Evolutionary conservation across 2,329 filamentous ascomycete genomes (phyloP).

Genomic region (Talaromyces sp.): DNA sequence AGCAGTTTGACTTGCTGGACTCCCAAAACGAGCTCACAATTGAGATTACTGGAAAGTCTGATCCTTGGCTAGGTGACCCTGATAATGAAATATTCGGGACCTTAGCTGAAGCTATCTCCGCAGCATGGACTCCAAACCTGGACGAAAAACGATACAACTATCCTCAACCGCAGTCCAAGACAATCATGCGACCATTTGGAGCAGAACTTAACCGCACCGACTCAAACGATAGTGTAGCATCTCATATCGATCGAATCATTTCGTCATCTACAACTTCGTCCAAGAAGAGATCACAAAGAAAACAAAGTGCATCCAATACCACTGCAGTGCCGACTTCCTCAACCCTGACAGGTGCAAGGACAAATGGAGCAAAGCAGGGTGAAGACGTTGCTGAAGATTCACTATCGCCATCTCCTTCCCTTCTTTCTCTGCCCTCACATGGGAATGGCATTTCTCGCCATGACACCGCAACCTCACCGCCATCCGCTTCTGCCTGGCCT

Average conservation of each 20-base stretch:
- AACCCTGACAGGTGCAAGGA: slow-evolving; percentile 30
- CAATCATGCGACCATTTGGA: slow-evolving; percentile 20
- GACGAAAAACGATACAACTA: slow-evolving; percentile 35
- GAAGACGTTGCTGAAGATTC: slow-evolving; percentile 6
- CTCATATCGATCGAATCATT: slow-evolving; percentile 39
- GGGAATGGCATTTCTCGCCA: background rate
- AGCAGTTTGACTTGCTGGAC: slow-evolving; percentile 69
- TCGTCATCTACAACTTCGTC: slow-evolving; percentile 38
- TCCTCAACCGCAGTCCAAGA: slow-evolving; percentile 26
- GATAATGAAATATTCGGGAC: slow-evolving; percentile 88
- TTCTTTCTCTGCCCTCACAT: slow-evolving; percentile 1
- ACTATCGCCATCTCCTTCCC: slow-evolving; percentile 11
- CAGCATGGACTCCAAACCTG: slow-evolving; percentile 65
- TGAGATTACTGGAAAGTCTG: slow-evolving; percentile 86
- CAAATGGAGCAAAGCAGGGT: slow-evolving; percentile 3
- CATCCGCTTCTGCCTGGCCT: background rate
- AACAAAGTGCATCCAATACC: slow-evolving; percentile 25
- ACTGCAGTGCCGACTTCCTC: slow-evolving; percentile 39
- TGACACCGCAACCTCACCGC: background rate
- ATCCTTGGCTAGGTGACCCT: slow-evolving; percentile 93
- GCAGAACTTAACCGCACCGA: slow-evolving; percentile 31
- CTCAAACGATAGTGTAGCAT: slow-evolving; percentile 40
- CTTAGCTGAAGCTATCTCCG: slow-evolving; percentile 77
- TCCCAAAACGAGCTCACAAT: slow-evolving; percentile 79
- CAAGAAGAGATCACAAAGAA: slow-evolving; percentile 28